These are phyloP conservation scores for Microdochium bolleyi DNA, from an alignment of 2,329 filamentous ascomycete genomes.

Conservation along the genomic window DNA sequence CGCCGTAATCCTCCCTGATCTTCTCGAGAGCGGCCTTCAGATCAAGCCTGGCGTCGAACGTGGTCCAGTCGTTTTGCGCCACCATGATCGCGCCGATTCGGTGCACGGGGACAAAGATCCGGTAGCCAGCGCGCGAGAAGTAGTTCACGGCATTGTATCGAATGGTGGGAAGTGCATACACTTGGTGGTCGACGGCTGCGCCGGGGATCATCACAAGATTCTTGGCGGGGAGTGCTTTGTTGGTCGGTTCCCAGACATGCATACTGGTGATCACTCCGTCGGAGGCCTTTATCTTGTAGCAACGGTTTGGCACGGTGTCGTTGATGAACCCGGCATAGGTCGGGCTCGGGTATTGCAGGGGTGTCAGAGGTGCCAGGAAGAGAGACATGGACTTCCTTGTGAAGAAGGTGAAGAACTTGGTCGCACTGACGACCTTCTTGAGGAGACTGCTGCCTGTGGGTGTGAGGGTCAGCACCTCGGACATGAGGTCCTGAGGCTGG, in stretches of 20 bases:
- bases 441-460: slow-evolving; percentile 38
- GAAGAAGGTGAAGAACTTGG: slow-evolving; percentile 48
- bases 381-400: slow-evolving; percentile 42
- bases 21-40: slow-evolving; percentile 45
- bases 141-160: slow-evolving; percentile 57
- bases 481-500: slow-evolving; percentile 41
- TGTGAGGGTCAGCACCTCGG: slow-evolving; percentile 45
- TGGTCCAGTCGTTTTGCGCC: slow-evolving; percentile 46
- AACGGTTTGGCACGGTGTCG: slow-evolving; percentile 33
- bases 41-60: slow-evolving; percentile 52
- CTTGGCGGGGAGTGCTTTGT: slow-evolving; percentile 25
- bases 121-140: slow-evolving; percentile 51
- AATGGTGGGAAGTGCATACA: slow-evolving; percentile 55
- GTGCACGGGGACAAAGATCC: slow-evolving; percentile 48
- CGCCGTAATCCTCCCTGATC: slow-evolving; percentile 33
- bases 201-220: slow-evolving; percentile 56
- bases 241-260: slow-evolving; percentile 48
- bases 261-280: slow-evolving; percentile 46
- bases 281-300: slow-evolving; percentile 36
- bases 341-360: slow-evolving; percentile 45
- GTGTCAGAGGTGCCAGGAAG: slow-evolving; percentile 45
- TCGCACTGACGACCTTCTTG: slow-evolving; percentile 33
- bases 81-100: slow-evolving; percentile 47
- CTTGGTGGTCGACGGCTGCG: slow-evolving; percentile 54
- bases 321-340: slow-evolving; percentile 44